A percentile compares a stretch with the other conserved stretches of the same genome.
Evolutionary conservation across 2,329 filamentous ascomycete genomes (phyloP).

Genomic region (Dactylella cylindrospora): DNA sequence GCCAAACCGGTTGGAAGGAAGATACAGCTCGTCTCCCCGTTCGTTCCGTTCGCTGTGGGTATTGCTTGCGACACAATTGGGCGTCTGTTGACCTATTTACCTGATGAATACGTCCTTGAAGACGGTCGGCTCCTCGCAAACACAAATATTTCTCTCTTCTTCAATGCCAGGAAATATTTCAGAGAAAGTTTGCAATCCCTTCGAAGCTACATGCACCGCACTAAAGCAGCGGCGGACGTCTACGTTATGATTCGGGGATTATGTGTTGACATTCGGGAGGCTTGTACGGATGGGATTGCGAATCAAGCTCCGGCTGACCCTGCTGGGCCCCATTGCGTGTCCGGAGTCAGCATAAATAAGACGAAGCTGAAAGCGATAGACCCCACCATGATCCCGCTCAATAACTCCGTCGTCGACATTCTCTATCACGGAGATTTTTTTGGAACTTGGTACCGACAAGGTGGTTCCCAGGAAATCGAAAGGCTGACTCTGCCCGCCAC

Average conservation of each 20-base stretch:
- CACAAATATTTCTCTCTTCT: conserved; percentile 34
- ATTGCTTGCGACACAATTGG: conserved; percentile 42
- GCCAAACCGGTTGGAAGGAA: conserved; percentile 33
- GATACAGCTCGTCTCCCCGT: conserved; percentile 38
- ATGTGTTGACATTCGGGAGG: conserved; percentile 40
- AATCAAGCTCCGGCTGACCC: conserved; percentile 4
- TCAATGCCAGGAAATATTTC: conserved; percentile 39
- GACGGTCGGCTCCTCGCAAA: conserved; percentile 42
- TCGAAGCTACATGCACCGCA: conserved; percentile 37
- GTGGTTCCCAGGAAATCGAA: conserved; percentile 43
- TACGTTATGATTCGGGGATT: conserved; percentile 41
- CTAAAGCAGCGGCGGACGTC: conserved; percentile 35
- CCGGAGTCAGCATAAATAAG: conserved; percentile 37
- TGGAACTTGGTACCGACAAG: conserved; percentile 37
- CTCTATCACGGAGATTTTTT: conserved; percentile 42
- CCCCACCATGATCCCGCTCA: conserved; percentile 41
- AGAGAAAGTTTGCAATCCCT: conserved; percentile 38
- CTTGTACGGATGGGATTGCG: conserved; percentile 28
- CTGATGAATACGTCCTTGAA: conserved; percentile 40
- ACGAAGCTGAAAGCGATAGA: conserved; percentile 25
- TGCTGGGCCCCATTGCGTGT: conserved; percentile 24
- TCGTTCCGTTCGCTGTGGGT: conserved; percentile 32
- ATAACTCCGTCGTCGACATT: conserved; percentile 39
- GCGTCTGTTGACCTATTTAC: conserved; percentile 40
- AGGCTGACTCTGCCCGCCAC: conserved; percentile 42